Conservation (phyloP, 345 rosid species). For the Boechera retrofracta region DNA sequence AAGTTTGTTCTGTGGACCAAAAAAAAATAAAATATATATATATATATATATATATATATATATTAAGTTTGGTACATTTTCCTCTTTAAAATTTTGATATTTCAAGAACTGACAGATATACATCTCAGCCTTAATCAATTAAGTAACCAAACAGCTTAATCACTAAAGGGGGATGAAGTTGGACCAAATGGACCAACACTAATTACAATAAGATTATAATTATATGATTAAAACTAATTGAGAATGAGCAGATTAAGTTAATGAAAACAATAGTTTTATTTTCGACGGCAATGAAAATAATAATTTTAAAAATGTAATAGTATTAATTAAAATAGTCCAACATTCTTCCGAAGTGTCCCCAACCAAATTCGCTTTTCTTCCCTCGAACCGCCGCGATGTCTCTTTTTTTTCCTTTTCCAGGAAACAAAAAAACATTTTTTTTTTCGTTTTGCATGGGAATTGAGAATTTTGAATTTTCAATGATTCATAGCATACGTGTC, state of each 20-base stretch:
- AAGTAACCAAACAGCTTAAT: constrained; percentile 16
- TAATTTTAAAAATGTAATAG: not conserved
- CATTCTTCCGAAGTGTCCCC: constrained; percentile 48
- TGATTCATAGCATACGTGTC: constrained; percentile 3
- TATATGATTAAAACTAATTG: constrained; percentile 2
- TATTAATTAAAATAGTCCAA: constrained; percentile 37
- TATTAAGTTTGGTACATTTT: too few relatives aligned
- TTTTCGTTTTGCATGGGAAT: constrained; percentile 36
- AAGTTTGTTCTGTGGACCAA: too few relatives aligned
- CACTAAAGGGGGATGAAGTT: constrained; percentile 30
- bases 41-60: too few relatives aligned
- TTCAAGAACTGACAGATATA: too few relatives aligned
- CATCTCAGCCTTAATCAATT: not conserved
- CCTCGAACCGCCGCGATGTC: constrained; percentile 51
- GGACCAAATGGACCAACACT: constrained; percentile 35
- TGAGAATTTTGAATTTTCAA: not conserved
- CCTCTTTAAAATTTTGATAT: too few relatives aligned
- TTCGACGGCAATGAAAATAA: too few relatives aligned
- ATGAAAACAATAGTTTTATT: not conserved
- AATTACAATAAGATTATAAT: constrained; percentile 8
- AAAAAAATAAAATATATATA: too few relatives aligned
- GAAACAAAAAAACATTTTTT: not conserved
- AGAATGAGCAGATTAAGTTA: not conserved
- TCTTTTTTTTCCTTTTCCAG: constrained; percentile 14
- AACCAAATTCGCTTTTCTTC: constrained; percentile 40